phyloP scores from a whole-genome alignment of 1,139 yeast species.

The Zygosaccharomyces pseudobailii region DNA sequence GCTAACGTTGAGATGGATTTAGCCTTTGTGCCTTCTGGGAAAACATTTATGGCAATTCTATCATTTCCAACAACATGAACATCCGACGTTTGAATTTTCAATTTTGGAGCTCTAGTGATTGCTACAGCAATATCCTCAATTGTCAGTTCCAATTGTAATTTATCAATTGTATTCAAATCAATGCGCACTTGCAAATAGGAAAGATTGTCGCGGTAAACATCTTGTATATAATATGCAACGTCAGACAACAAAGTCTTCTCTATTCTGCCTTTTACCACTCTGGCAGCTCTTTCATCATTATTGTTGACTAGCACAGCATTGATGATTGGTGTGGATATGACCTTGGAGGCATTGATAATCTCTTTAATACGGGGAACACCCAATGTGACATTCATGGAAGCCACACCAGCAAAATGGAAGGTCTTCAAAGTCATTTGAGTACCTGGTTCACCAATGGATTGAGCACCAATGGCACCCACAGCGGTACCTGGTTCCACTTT shows the following conservation, averaged over 20 bases:
- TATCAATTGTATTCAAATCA: slow-evolving; percentile 81
- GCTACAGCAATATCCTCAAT: slow-evolving; percentile 85
- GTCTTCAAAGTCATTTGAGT: slow-evolving; percentile 98
- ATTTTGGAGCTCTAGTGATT: slow-evolving; percentile 76
- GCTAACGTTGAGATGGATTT: slow-evolving; percentile 39
- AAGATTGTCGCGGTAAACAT: slow-evolving; percentile 77
- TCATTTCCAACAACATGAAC: slow-evolving; percentile 65
- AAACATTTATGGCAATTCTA: slow-evolving; percentile 71
- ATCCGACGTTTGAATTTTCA: slow-evolving; percentile 73
- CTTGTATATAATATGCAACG: slow-evolving; percentile 84
- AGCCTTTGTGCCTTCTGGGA: slow-evolving; percentile 46
- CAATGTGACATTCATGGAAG: slow-evolving; percentile 95
- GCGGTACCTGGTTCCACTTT: slow-evolving; percentile 99
- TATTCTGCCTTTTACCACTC: slow-evolving; percentile 96
- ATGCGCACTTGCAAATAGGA: slow-evolving; percentile 79
- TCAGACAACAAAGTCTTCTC: slow-evolving; percentile 89
- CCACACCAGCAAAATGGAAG: slow-evolving; percentile 99
- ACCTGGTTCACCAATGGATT: slow-evolving; percentile 98
- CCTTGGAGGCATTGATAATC: slow-evolving; percentile 93
- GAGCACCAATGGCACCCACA: slow-evolving; percentile 99
- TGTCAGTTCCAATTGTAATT: slow-evolving; percentile 80
- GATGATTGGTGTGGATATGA: slow-evolving; percentile 93
- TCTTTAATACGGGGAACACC: slow-evolving; percentile 99
- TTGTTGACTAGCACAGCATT: slow-evolving; percentile 91
- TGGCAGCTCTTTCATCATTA: slow-evolving; percentile 93